A percentile compares a stretch with the other conserved stretches of the same genome.
These are phyloP conservation scores for Scenedesmus sp. DNA, from an alignment of 163 green algal genomes.

Conservation along the genomic window DNA sequence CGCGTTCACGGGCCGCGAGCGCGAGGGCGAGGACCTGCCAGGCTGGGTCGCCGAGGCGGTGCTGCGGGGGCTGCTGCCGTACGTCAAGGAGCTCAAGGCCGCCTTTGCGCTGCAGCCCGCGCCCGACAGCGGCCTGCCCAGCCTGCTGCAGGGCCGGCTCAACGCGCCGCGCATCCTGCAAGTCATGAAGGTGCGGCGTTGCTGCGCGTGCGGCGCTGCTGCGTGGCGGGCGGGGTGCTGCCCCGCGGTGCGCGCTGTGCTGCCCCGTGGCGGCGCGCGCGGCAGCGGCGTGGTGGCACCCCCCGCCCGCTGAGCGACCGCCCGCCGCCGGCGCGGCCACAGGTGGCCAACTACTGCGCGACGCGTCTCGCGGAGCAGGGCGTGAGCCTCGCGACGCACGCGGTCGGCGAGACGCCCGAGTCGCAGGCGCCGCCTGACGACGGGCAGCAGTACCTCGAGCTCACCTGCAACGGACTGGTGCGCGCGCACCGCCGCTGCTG, in stretches of 20 bases:
- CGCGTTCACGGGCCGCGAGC: constrained; percentile 64
- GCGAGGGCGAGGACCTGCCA: constrained; percentile 58
- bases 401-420: constrained; percentile 43
- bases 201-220: background rate
- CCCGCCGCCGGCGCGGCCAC: background rate
- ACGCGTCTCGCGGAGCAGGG: constrained; percentile 42
- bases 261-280: no score
- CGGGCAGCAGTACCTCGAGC: constrained; percentile 55
- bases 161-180: constrained; percentile 89
- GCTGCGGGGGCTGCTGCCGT: constrained; percentile 50
- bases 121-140: constrained; percentile 75
- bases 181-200: constrained; percentile 87
- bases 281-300: no score
- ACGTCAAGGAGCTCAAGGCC: constrained; percentile 34
- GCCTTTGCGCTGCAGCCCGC: constrained; percentile 79
- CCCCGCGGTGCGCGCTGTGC: no score
- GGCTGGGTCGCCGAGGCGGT: constrained; percentile 79
- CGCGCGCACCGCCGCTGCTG: constrained; percentile 1
- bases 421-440: constrained; percentile 30
- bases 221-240: no score
- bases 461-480: constrained; percentile 81
- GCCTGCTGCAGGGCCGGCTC: constrained; percentile 81
- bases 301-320: no score
- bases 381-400: constrained; percentile 25
- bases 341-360: constrained; percentile 48